A percentile compares a stretch with the other conserved stretches of the same genome.
Evolutionary conservation across 2,329 filamentous ascomycete genomes (phyloP).

Genomic region (Ceratocystis colombiana): DNA sequence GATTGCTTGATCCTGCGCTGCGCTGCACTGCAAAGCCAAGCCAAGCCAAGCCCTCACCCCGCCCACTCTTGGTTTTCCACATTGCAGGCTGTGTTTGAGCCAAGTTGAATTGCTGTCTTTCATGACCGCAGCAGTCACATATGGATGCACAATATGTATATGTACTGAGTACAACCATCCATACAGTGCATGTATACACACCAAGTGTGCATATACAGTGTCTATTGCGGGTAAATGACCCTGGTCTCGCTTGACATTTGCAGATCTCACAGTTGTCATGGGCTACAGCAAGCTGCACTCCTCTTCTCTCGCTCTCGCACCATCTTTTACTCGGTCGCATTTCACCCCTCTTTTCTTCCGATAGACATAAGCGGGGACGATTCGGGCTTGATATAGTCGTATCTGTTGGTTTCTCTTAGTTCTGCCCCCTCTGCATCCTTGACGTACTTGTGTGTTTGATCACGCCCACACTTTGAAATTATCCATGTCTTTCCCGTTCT

Average conservation of each 20-base stretch:
- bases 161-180: neutral
- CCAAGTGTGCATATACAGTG: neutral
- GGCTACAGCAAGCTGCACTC: conserved; percentile 5
- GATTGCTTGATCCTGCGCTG: too few species aligned
- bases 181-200: neutral
- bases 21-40: too few species aligned
- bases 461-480: neutral
- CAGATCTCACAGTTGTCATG: conserved; percentile 10
- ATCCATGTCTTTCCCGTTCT: neutral
- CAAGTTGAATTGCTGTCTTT: neutral
- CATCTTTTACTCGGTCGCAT: neutral
- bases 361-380: neutral
- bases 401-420: neutral
- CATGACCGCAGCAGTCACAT: conserved; percentile 4
- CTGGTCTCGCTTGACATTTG: conserved; percentile 11
- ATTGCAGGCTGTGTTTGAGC: conserved; percentile 1
- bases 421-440: neutral
- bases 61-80: neutral
- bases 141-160: neutral
- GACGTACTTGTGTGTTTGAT: conserved; percentile 5
- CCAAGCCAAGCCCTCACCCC: neutral
- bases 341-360: neutral
- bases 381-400: neutral
- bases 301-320: conserved; percentile 1
- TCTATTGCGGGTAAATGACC: neutral